Evolutionary conservation across 2,329 filamentous ascomycete genomes (phyloP).

Genomic region (Talaromyces sp.): DNA sequence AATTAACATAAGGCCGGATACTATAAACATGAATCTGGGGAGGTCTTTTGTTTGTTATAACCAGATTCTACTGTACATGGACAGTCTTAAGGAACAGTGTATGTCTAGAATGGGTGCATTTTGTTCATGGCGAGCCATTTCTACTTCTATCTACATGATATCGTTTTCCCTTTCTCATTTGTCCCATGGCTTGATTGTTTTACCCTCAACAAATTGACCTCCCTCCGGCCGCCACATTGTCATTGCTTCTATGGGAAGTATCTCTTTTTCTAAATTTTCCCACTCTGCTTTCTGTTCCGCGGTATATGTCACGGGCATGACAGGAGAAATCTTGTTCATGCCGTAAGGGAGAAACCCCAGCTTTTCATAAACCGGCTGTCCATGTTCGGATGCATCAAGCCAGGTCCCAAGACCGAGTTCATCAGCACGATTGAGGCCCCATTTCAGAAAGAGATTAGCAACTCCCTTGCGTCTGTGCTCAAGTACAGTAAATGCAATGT

Average conservation of each 20-base stretch:
- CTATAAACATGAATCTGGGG: no score
- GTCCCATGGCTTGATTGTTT: conserved; percentile 10
- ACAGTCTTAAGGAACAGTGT: background rate
- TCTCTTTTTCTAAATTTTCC: background rate
- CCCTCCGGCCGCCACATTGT: conserved; percentile 13
- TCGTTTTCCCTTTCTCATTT: background rate
- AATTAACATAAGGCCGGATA: no score
- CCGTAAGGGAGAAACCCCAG: conserved; percentile 6
- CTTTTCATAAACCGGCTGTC: conserved; percentile 3
- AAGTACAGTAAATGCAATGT: conserved; percentile 12
- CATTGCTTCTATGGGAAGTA: conserved; percentile 7
- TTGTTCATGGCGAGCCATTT: background rate
- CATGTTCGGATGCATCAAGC: conserved; percentile 10
- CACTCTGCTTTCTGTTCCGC: conserved; percentile 9
- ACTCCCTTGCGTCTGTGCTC: conserved; percentile 11
- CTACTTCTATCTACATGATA: background rate
- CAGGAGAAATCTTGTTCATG: conserved; percentile 5
- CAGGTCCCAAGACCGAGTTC: conserved; percentile 7
- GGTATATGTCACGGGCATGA: conserved; percentile 1
- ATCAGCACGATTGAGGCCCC: conserved; percentile 8
- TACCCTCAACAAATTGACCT: conserved; percentile 14
- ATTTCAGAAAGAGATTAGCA: conserved; percentile 4
- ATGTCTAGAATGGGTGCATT: background rate
- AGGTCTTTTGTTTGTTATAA: no score
- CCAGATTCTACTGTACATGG: no score